Base-by-base conservation (phyloP, 2,329 filamentous ascomycete genomes). In the Nannizzia gypsea region DNA sequence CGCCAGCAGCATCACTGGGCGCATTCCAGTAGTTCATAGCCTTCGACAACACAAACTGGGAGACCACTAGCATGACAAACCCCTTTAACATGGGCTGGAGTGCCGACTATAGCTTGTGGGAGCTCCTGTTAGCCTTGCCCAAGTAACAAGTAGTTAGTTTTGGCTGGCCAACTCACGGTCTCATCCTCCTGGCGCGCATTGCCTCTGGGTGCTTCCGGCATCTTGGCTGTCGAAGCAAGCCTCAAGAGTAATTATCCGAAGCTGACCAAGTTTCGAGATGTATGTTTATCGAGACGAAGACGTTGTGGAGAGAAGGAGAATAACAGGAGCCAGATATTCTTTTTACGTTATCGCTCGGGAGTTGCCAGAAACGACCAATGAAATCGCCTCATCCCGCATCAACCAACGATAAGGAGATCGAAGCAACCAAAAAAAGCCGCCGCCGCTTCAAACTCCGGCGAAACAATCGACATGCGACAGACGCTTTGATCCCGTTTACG, bases 21-120 rank as follows among this genome's bases (percentile, higher is more conserved):
- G 69, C 66, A 56, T 72, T 72, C 48, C 48, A 52, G 6, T 22
- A 67, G 67, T 57, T 78, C 76, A 64, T 83, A 77, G 69, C 78
- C 63, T 81, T 78, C 65, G 77, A 78, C 62, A 83, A 77, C 42
- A 77, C 76, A 64, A 80, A 81, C 66, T 86, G 83, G 55, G 80
- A 75, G 59, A 81, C 72, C 64, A 84, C 69, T 71, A 85, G 85
- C 64, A 86, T 78, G 67, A 75, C 80, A 52, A 85, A 68, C 63
- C 78, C 81, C 70, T 85, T 82, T 61, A 80, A 67, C 60, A 76
- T 70, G 28, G 77, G 68, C 64, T 72, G 72, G 61, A 62, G 71
- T 28, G 31, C 42, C 57, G 56, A 57, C 61, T 62, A 48, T 38
- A 40, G 36, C 13, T 52, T 31, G 26, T 20, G 26, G 24, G 28